Conservation (phyloP, 768 basidiomycete species). For the Coprinopsis cinerea region DNA sequence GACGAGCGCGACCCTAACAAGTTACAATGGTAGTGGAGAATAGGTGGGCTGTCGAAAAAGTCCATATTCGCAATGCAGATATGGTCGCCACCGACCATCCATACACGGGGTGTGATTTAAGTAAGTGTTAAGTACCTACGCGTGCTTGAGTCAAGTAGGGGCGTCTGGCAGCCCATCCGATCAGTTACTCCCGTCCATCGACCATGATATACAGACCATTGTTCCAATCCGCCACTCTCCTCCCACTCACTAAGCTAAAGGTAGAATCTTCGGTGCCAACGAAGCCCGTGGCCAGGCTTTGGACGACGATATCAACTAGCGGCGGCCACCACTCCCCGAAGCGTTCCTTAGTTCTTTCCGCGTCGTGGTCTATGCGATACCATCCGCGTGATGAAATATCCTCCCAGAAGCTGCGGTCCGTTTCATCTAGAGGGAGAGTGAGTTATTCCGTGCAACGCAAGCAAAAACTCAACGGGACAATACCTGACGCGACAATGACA, state of each 20-base stretch:
- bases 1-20: too few relatives aligned
- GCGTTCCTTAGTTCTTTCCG: slow-evolving; percentile 26
- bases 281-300: slow-evolving; percentile 50
- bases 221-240: slow-evolving; percentile 54
- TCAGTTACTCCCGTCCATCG: slow-evolving; percentile 19
- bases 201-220: slow-evolving; percentile 28
- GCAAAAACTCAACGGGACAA: neutral
- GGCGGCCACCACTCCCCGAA: slow-evolving; percentile 43
- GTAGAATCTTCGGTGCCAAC: slow-evolving; percentile 54
- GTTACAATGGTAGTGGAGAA: too few relatives aligned
- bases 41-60: too few relatives aligned
- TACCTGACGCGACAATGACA: slow-evolving; percentile 41
- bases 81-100: too few relatives aligned
- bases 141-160: too few relatives aligned
- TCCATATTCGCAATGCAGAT: too few relatives aligned
- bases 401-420: slow-evolving; percentile 36
- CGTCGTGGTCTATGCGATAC: slow-evolving; percentile 36
- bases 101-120: too few relatives aligned
- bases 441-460: neutral
- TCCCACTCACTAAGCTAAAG: slow-evolving; percentile 44
- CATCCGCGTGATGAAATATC: slow-evolving; percentile 35
- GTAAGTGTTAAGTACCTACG: too few relatives aligned
- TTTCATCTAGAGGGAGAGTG: slow-evolving; percentile 33
- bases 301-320: slow-evolving; percentile 49
- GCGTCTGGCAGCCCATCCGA: neutral